Conservation (phyloP, 768 basidiomycete genomes). For the Nidula microcarpa region DNA sequence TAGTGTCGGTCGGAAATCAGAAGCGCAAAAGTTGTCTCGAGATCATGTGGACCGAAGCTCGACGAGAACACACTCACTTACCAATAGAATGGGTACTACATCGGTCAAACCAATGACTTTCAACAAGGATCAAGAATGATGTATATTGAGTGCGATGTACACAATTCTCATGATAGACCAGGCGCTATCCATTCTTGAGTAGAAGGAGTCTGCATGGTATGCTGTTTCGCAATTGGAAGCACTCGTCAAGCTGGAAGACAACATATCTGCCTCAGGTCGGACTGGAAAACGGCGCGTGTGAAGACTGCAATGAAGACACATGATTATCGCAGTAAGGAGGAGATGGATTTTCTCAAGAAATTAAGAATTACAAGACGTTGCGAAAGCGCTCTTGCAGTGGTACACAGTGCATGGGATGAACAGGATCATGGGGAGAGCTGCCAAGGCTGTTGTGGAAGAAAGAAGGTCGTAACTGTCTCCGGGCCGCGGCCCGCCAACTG, state of each 20-base stretch:
- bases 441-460: too few relatives aligned
- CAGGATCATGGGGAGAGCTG: too few relatives aligned
- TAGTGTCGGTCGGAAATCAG: too few relatives aligned
- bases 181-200: constrained; percentile 93
- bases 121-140: constrained; percentile 64
- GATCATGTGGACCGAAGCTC: too few relatives aligned
- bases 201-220: constrained; percentile 83
- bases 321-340: constrained; percentile 35
- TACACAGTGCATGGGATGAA: too few relatives aligned
- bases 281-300: constrained; percentile 89
- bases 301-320: constrained; percentile 62
- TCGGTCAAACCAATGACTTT: constrained; percentile 52
- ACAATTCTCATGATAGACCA: constrained; percentile 75
- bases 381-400: not conserved
- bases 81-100: not conserved
- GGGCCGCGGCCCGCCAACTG: too few relatives aligned
- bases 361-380: not conserved
- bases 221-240: constrained; percentile 94
- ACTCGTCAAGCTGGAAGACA: constrained; percentile 66
- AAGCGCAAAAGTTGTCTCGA: too few relatives aligned
- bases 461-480: too few relatives aligned
- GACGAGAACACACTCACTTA: too few relatives aligned
- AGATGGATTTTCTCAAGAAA: not conserved
- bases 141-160: constrained; percentile 80
- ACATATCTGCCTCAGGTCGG: too few relatives aligned